Evolutionary conservation across 176 grass and related monocot species (phyloP), one percentile per base, ranked within the genome.

Genomic region (Elymus sibiricus): DNA sequence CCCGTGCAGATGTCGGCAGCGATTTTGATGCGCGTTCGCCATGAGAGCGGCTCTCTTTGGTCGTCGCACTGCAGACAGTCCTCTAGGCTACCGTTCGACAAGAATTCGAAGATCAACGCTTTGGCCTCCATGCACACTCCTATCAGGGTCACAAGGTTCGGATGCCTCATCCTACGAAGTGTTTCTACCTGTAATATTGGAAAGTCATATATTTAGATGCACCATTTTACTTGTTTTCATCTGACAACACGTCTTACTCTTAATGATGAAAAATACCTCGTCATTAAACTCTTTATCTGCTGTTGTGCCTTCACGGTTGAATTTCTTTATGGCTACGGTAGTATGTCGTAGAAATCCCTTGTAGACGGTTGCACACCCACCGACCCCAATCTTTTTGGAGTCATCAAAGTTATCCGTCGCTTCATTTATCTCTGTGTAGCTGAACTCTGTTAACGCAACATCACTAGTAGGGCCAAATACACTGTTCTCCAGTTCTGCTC

Each of bases 361-460:
- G 73, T 94, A 94, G 10, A 97, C 94, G 17, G 62, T 81, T 79
- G 76, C 94, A 80, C 75, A 92, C 79, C 90, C 92, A 39, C 92
- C 88, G 26, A 90, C 84, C 53, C 94, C 94, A 42, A 97, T 97
- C 74, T 82, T 86, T 43, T 58, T 64, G 31, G 76, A 92, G 2
- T 37, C 74, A 58, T 92, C 76, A 21, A 97, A 97, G 67, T 92
- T 46, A 3, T 80, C 39, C 24, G 92, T 90, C 63, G 88, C 92
- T 89, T 94, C 81, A 70, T 85, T 46, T 27, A 90, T 80, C 70
- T 97, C 94, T 4, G 5, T 16, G 47, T 51, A 51, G 47, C 15
- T 51, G 15, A 51, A 51, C 47, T 51, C 47, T 51, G 47, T 14
- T 67, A 89, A 82, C 24, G 46, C 70, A 43, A 83, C 35, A 9